phyloP scores from a whole-genome alignment of 352 stramenopile genomes.

The Globisporangium spinosum region DNA sequence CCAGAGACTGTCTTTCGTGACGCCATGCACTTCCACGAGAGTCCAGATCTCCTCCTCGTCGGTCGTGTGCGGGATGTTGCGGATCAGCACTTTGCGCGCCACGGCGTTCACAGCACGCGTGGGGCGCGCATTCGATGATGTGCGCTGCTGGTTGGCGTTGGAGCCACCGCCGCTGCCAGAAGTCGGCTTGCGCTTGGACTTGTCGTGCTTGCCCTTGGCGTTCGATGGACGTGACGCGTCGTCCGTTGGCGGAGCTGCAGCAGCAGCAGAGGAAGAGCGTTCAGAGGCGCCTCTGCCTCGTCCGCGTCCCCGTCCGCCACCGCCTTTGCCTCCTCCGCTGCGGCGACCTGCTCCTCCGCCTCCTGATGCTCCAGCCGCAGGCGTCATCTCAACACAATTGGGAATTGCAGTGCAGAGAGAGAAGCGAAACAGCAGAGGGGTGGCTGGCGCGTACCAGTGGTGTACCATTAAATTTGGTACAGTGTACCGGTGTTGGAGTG shows the following conservation, averaged over 20 bases:
- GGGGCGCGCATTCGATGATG: constrained; percentile 20
- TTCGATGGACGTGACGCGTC: background rate
- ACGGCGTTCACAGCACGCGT: constrained; percentile 31
- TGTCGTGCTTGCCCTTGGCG: constrained; percentile 16
- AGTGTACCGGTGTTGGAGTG: background rate
- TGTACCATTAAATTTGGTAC: background rate
- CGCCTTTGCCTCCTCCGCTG: constrained; percentile 6
- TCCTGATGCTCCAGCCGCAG: background rate
- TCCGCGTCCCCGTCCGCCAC: constrained; percentile 6
- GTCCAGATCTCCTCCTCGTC: constrained; percentile 33
- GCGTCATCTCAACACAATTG: constrained; percentile 2
- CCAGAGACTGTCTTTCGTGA: constrained; percentile 43
- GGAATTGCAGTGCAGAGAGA: constrained; percentile 1
- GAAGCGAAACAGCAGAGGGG: background rate
- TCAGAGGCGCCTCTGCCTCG: constrained; percentile 7
- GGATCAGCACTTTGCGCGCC: constrained; percentile 65
- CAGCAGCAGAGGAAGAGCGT: background rate
- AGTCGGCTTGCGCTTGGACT: constrained; percentile 21
- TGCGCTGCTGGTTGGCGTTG: constrained; percentile 5
- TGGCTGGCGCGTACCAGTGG: background rate
- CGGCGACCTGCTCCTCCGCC: background rate
- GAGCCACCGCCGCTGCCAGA: constrained; percentile 13
- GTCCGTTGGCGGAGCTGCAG: background rate
- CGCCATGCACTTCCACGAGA: constrained; percentile 38
- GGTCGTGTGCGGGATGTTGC: constrained; percentile 54